Evolutionary conservation across 306 rosid species (phyloP).

Genomic region (Dalbergia cultrata): DNA sequence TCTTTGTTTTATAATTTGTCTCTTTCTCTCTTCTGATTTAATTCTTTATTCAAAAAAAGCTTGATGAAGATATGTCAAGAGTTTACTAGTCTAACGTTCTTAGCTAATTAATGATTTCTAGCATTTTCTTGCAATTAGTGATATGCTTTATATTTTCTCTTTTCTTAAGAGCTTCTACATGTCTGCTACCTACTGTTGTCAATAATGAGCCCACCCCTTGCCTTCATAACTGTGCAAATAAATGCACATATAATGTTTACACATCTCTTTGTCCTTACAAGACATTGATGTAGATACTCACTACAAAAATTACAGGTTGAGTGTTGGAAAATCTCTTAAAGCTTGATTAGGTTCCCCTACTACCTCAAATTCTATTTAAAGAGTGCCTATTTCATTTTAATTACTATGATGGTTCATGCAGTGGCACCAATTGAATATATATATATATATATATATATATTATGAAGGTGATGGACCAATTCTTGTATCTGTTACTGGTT

Average conservation of each 20-base stretch:
- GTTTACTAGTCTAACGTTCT: neutral
- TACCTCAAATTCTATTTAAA: slow-evolving; percentile 13
- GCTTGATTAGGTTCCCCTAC: slow-evolving; percentile 77
- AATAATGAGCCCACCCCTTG: slow-evolving; percentile 8
- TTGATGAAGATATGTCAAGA: neutral
- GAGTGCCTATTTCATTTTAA: slow-evolving; percentile 32
- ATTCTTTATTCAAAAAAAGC: neutral
- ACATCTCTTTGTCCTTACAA: no score
- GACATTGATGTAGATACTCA: no score
- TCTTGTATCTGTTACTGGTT: slow-evolving; percentile 93
- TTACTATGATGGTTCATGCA: slow-evolving; percentile 60
- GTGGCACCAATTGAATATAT: slow-evolving; percentile 85
- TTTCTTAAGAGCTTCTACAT: no score
- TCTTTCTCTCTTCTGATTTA: slow-evolving; percentile 1
- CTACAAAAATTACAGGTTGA: slow-evolving; percentile 59
- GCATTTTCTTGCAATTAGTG: slow-evolving; percentile 26
- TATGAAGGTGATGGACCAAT: slow-evolving; percentile 85
- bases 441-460: no score
- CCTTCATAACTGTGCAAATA: neutral
- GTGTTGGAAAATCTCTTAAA: slow-evolving; percentile 88
- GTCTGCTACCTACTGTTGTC: neutral
- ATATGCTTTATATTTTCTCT: neutral
- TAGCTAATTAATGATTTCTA: slow-evolving; percentile 8
- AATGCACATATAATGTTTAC: no score
- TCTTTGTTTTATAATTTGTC: slow-evolving; percentile 12